Conservation (phyloP, 257 asterid genomes). For the Rauvolfia tetraphylla region DNA sequence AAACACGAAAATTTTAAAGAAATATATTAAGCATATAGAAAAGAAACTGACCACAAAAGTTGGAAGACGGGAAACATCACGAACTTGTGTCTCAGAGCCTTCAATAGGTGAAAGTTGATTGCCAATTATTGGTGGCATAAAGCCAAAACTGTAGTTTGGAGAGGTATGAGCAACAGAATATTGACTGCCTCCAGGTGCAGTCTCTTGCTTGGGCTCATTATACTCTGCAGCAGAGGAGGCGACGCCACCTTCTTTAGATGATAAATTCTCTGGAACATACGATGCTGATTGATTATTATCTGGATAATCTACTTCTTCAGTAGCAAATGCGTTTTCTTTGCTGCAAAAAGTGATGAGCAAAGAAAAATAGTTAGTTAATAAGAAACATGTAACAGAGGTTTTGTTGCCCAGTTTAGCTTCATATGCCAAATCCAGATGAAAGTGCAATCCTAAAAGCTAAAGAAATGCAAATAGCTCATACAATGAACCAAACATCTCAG, state of each 20-base stretch:
- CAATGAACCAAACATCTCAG: neutral
- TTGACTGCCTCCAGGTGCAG: constrained; percentile 51
- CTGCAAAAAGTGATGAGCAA: constrained; percentile 31
- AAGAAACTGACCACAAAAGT: constrained; percentile 59
- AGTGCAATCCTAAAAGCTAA: neutral
- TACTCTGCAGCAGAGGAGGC: constrained; percentile 52
- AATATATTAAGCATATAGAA: constrained; percentile 15
- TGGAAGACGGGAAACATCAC: constrained; percentile 67
- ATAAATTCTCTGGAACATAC: constrained; percentile 36
- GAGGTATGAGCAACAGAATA: constrained; percentile 52
- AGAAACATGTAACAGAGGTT: neutral
- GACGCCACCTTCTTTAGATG: constrained; percentile 49
- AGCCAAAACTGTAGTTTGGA: constrained; percentile 54
- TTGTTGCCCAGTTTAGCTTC: neutral
- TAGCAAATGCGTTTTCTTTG: constrained; percentile 39
- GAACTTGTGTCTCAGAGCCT: constrained; percentile 63
- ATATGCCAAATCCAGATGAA: neutral
- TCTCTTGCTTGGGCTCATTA: constrained; percentile 53
- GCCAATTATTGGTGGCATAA: constrained; percentile 56
- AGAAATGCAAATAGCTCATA: neutral
- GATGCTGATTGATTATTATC: constrained; percentile 49
- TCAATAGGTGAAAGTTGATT: constrained; percentile 59
- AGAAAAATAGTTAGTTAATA: neutral
- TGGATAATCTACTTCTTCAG: constrained; percentile 45
- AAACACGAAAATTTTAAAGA: constrained; percentile 3